Conservation (phyloP, 208 protist species). For the Naegleria gruberi region DNA sequence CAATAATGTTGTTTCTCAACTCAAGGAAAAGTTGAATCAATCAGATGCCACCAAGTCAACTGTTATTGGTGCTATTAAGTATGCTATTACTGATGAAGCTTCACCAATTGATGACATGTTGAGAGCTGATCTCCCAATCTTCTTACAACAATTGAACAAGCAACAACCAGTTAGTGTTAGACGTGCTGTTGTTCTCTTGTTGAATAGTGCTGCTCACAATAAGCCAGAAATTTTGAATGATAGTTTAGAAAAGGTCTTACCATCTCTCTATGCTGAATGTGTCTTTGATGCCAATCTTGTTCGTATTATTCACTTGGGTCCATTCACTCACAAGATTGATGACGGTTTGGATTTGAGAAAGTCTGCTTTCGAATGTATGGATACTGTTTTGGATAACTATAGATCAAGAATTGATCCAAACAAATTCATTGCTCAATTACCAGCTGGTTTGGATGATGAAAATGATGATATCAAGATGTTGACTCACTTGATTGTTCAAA, state of each 20-base stretch:
- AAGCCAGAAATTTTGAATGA: conserved; percentile 18
- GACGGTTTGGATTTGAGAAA: conserved; percentile 83
- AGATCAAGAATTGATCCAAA: conserved; percentile 33
- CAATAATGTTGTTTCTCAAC: conserved; percentile 37
- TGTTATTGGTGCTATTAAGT: conserved; percentile 55
- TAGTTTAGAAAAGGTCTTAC: neutral
- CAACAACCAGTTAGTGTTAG: conserved; percentile 32
- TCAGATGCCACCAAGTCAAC: conserved; percentile 31
- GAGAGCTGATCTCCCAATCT: conserved; percentile 29
- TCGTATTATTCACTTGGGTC: conserved; percentile 68
- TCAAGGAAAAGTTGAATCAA: conserved; percentile 30
- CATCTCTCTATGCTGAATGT: neutral
- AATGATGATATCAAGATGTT: conserved; percentile 56
- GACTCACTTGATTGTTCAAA: conserved; percentile 47
- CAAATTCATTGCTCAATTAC: conserved; percentile 47
- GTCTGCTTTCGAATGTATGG: conserved; percentile 81
- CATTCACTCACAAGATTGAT: conserved; percentile 83
- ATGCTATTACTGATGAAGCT: conserved; percentile 40
- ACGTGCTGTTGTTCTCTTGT: neutral
- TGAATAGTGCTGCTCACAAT: conserved; percentile 5
- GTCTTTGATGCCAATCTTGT: conserved; percentile 37
- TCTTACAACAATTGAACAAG: conserved; percentile 43
- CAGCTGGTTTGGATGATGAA: conserved; percentile 48
- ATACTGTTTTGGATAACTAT: conserved; percentile 56
- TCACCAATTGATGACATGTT: conserved; percentile 17